These are phyloP conservation scores for Plasmodium gallinaceum DNA, from an alignment of 169 alveolate species.

Conservation along the genomic window DNA sequence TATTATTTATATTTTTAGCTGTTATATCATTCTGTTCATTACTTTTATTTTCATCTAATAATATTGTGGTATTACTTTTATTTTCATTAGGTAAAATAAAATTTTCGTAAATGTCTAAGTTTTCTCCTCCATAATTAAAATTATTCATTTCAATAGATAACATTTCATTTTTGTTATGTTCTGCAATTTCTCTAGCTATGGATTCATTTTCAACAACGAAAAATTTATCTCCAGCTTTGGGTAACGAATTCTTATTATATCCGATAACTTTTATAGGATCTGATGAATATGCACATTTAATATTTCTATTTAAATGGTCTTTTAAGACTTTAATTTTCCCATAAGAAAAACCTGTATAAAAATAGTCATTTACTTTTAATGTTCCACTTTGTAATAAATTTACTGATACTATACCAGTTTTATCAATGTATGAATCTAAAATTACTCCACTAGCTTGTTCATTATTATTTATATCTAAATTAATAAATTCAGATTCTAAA, in stretches of 20 bases:
- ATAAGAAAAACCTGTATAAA: slow-evolving; percentile 66
- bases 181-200: slow-evolving; percentile 39
- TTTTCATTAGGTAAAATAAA: slow-evolving; percentile 11
- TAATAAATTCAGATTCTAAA: slow-evolving; percentile 61
- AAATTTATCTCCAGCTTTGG: slow-evolving; percentile 58
- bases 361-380: slow-evolving; percentile 39
- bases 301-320: slow-evolving; percentile 52
- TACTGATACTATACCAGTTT: slow-evolving; percentile 60
- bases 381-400: slow-evolving; percentile 54
- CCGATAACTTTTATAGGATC: slow-evolving; percentile 67
- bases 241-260: slow-evolving; percentile 45
- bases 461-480: slow-evolving; percentile 3
- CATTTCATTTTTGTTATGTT: slow-evolving; percentile 17
- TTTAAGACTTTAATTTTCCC: slow-evolving; percentile 46
- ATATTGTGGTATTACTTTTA: not conserved
- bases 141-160: slow-evolving; percentile 8
- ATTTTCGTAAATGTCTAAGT: slow-evolving; percentile 15
- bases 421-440: slow-evolving; percentile 59
- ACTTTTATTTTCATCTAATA: not conserved
- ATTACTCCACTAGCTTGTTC: slow-evolving; percentile 36
- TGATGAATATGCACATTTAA: slow-evolving; percentile 60
- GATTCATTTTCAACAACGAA: slow-evolving; percentile 38
- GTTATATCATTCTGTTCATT: not conserved
- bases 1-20: not conserved
- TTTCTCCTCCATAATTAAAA: not conserved